Base-by-base conservation (phyloP, 2,329 filamentous ascomycete genomes). In the Diaporthe humulicola region DNA sequence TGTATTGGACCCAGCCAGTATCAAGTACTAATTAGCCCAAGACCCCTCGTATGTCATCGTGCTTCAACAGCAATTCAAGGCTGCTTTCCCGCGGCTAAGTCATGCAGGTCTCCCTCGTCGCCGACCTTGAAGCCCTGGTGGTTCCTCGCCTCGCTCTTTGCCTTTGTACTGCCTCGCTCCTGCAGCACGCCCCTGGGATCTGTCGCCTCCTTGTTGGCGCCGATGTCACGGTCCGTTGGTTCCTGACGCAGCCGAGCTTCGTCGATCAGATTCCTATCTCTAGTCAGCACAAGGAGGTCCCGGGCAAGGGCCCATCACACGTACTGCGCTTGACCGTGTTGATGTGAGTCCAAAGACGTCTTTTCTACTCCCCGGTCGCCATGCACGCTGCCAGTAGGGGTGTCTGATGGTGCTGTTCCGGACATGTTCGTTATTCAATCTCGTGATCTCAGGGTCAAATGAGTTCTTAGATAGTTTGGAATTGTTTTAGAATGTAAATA, bases 221-320 rank as follows among this genome's bases (percentile, higher is more conserved):
- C 70, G 19, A 71, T 71, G 42, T 71, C 70, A 54, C 70, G 56
- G 57, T 54, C 70, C 22, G 70, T 54, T 17, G 70, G 70, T n/a
- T 71, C 70, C n/a, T 71, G 70, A n/a, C 42, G 57, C 57, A 71
- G 15, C 42, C 61, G 57, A n/a, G 70, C 70, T 10, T 71, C 70
- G 10, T 71, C 42, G n/a, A 71, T 71, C 45, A 61, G 19, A n/a
- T 71, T 71, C n/a, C 70, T 71, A 25, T 33, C 28, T n/a, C 56
- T 17, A 12, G 33, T 71, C n/a, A 71, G 7, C 9, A 7, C 19
- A 40, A 14, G 15, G 2, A 30, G 36, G 0, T 19, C n/a, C 6
- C 6, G 3, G n/a, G 6, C 33, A n/a, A 45, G 22, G n/a, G n/a
- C 22, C n/a, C 14, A 1, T n/a, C 4, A 25, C 6, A 52, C 56